Percentiles rank a stretch among this genome's conserved stretches.
Conservation (phyloP, 371 early-diverging fungal species). For the Haplosporangium sp. region DNA sequence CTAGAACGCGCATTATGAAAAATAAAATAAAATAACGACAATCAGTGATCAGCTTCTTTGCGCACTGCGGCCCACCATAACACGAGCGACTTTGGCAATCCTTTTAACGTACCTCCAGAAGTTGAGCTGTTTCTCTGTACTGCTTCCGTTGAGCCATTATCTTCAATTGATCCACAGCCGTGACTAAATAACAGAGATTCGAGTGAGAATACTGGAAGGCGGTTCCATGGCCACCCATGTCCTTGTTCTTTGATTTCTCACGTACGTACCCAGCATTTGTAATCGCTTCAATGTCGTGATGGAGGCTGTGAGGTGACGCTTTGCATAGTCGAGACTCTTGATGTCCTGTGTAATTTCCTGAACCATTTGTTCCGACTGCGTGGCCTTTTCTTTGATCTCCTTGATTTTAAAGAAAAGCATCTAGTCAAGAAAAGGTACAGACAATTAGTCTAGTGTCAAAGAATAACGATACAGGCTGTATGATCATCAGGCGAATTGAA, state of each 20-base stretch:
- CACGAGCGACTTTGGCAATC: too few relatives aligned
- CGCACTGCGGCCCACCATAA: background rate
- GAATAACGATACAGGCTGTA: background rate
- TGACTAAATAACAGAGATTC: constrained; percentile 58
- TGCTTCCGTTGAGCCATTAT: constrained; percentile 72
- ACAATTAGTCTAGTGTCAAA: constrained; percentile 33
- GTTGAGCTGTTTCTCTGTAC: constrained; percentile 81
- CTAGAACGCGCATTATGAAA: constrained; percentile 43
- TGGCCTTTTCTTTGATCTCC: constrained; percentile 86
- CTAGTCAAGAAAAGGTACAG: constrained; percentile 51
- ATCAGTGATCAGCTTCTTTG: background rate
- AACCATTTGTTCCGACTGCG: constrained; percentile 88
- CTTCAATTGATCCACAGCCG: constrained; percentile 84
- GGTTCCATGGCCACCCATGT: background rate
- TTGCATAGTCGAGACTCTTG: constrained; percentile 92
- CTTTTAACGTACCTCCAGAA: constrained; percentile 71
- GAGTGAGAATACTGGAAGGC: background rate
- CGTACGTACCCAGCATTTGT: constrained; percentile 82
- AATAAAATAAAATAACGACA: background rate
- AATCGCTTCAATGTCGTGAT: constrained; percentile 86
- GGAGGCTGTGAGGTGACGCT: constrained; percentile 85
- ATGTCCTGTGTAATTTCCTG: constrained; percentile 96
- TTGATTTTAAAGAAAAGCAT: constrained; percentile 82
- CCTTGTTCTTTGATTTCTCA: background rate
- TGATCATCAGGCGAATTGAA: background rate